Evolutionary conservation across 371 early-diverging fungal species (phyloP), one percentile per base, ranked within the genome.

Genomic region (Catenaria anguillulae): DNA sequence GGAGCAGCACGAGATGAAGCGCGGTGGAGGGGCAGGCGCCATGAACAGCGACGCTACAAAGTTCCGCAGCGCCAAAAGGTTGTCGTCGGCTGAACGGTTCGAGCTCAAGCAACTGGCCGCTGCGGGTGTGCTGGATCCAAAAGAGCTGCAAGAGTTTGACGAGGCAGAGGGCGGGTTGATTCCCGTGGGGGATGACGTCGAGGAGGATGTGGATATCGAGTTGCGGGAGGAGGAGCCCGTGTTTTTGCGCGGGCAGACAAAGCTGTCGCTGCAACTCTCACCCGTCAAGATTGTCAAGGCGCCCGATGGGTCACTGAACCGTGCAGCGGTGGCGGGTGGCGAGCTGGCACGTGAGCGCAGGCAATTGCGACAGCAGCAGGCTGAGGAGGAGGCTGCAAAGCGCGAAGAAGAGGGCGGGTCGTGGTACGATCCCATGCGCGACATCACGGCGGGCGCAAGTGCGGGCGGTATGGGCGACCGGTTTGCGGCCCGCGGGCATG

Each of bases 211-310:
- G 55, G 98, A 97, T 70, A 92, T 96, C 63, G 98, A 97, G 79
- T 80, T 97, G 33, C 74, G 85, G 31, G 94, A 95, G 55, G 94
- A 95, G 54, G 98, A 96, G 64, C 97, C 98, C 1, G 74, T 84
- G 21, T 97, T 97, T 70, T 73, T 97, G 69, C 81, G 81, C 61
- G 98, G 98, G 4, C 98, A 96, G 65, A 90, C 92, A 0, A 79
- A 81, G 43, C 81, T 84, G 56, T 80, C 88, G 0, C 68, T 96
- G 26, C 84, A 92, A 61, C 77, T 97, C 23, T 87, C 87, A 70
- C 98, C 98, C 33, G 84, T 97, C 67, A 95, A 94, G 67, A 88
- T 97, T 19, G 92, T 96, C 55, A 94, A 96, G 70, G 90, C 90
- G 33, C 97, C 97, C 15, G 97, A 95, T 68, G 98, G 98, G 19